Percentiles rank a stretch among this genome's conserved stretches.
phyloP scores from a whole-genome alignment of 1,284 basidiomycete species.

The Gymnopus androsaceus region DNA sequence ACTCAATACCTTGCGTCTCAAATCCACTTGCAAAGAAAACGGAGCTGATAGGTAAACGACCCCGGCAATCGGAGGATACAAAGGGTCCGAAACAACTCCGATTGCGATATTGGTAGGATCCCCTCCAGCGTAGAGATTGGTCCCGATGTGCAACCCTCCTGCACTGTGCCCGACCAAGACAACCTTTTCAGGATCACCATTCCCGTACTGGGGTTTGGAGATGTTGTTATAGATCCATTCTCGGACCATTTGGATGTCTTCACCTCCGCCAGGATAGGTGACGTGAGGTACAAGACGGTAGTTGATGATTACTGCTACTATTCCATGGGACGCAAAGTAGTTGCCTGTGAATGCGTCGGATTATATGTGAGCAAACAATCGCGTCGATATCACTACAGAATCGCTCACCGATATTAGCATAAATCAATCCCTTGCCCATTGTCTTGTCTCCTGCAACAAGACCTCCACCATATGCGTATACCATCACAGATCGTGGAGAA shows the following conservation, averaged over 20 bases:
- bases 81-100: neutral
- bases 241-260: conserved; percentile 5
- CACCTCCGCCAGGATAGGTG: conserved; percentile 6
- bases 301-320: neutral
- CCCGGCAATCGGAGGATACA: neutral
- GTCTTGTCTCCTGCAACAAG: conserved; percentile 6
- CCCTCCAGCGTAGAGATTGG: conserved; percentile 9
- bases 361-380: neutral
- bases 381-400: neutral
- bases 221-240: conserved; percentile 11
- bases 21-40: neutral
- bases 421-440: neutral
- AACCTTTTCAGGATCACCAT: conserved; percentile 2
- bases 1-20: neutral
- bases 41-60: conserved; percentile 1
- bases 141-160: conserved; percentile 5
- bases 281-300: conserved; percentile 7
- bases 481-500: neutral
- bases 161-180: conserved; percentile 2
- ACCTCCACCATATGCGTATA: neutral
- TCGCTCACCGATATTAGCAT: conserved; percentile 1
- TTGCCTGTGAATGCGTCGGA: neutral
- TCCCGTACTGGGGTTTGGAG: neutral
- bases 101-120: neutral
- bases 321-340: conserved; percentile 4